phyloP scores from a whole-genome alignment of 768 basidiomycete genomes.

The Tulasnella calospora region DNA sequence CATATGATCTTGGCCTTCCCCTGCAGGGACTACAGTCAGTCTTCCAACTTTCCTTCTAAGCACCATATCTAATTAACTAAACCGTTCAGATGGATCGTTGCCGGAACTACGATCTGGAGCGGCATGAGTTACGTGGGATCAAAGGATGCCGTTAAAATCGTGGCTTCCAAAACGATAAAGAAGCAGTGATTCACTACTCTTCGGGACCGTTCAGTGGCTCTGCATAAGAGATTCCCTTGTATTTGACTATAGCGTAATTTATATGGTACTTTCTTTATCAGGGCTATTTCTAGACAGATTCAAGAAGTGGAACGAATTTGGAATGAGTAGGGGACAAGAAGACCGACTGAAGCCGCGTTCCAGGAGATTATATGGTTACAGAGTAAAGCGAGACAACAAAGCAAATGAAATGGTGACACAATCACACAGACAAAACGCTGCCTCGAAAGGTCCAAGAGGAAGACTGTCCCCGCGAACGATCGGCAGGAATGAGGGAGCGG shows the following conservation, averaged over 20 bases:
- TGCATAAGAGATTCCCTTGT: neutral
- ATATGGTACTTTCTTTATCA: slow-evolving; percentile 7
- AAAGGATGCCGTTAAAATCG: slow-evolving; percentile 65
- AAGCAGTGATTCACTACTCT: neutral
- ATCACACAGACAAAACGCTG: neutral
- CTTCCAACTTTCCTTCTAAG: slow-evolving; percentile 5
- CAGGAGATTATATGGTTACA: slow-evolving; percentile 1
- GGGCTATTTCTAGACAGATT: neutral
- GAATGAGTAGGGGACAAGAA: neutral
- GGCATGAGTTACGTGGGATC: slow-evolving; percentile 77
- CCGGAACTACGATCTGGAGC: slow-evolving; percentile 86
- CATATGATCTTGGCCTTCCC: slow-evolving; percentile 49
- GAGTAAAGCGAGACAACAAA: neutral
- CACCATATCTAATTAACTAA: neutral
- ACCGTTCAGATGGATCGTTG: slow-evolving; percentile 68
- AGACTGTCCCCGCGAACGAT: neutral
- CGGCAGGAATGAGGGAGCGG: neutral
- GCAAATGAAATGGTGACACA: neutral
- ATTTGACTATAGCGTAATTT: slow-evolving; percentile 17
- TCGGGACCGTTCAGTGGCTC: neutral
- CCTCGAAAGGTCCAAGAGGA: neutral
- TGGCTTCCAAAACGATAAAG: slow-evolving; percentile 36
- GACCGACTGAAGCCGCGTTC: neutral
- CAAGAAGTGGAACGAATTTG: neutral
- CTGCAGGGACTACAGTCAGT: slow-evolving; percentile 74